Percentiles rank a stretch among this genome's conserved stretches.
phyloP scores from a whole-genome alignment of 441 rosid genomes.

The Jatropha multifida region DNA sequence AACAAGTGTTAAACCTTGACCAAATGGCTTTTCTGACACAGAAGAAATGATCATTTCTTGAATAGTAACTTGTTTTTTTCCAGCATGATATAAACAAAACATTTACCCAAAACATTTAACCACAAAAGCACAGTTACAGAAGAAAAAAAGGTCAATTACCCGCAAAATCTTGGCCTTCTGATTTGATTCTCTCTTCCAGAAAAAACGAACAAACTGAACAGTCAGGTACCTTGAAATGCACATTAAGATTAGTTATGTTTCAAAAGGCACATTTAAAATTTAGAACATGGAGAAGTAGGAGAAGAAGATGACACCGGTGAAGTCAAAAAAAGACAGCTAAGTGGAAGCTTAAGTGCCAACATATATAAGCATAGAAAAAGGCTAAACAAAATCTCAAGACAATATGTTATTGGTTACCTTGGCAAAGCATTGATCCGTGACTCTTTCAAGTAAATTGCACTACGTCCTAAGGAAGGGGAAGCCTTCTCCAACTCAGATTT shows the following conservation, averaged over 20 bases:
- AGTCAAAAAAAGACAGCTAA: not conserved
- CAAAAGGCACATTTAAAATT: not conserved
- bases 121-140: not conserved
- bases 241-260: not conserved
- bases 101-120: not conserved
- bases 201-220: constrained; percentile 95
- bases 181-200: constrained; percentile 99
- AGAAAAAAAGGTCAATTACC: constrained; percentile 38
- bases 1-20: not conserved
- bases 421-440: constrained; percentile 78
- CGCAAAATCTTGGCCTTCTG: constrained; percentile 98
- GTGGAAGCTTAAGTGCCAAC: not conserved
- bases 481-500: constrained; percentile 93
- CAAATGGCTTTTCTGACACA: not conserved
- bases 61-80: not conserved
- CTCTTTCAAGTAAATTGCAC: constrained; percentile 83
- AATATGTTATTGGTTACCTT: constrained; percentile 37
- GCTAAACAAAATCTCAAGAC: not conserved
- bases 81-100: not conserved
- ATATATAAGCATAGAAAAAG: not conserved
- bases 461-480: constrained; percentile 78
- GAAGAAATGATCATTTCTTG: not conserved
- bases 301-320: not conserved
- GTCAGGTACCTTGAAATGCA: constrained; percentile 72
- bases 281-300: not conserved